These are phyloP conservation scores for Peronosclerospora sorghi DNA, from an alignment of 352 stramenopile species.

Conservation along the genomic window DNA sequence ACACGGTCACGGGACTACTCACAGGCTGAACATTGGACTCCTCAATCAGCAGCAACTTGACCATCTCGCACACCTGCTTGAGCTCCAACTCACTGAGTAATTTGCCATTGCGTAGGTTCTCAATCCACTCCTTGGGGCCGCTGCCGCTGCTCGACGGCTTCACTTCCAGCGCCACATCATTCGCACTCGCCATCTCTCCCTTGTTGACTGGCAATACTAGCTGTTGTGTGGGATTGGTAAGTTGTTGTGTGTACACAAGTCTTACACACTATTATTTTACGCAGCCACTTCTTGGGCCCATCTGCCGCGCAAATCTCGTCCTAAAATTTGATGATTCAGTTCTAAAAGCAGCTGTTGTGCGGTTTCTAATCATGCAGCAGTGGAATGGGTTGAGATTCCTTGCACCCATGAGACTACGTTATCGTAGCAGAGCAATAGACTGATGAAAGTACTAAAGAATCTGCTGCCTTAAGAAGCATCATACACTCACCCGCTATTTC, in stretches of 20 bases:
- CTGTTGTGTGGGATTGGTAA: constrained; percentile 2
- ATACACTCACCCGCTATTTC: constrained; percentile 44
- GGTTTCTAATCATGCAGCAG: no score
- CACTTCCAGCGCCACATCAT: constrained; percentile 46
- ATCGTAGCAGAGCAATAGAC: no score
- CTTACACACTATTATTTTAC: neutral
- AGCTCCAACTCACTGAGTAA: constrained; percentile 81
- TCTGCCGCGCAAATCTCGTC: no score
- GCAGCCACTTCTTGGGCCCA: no score
- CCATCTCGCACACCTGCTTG: constrained; percentile 84
- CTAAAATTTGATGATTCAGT: no score
- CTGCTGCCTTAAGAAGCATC: no score
- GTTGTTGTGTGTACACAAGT: constrained; percentile 7
- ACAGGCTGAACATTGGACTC: constrained; percentile 88
- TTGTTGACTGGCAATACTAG: constrained; percentile 10
- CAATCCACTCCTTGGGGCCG: constrained; percentile 80
- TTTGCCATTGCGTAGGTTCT: constrained; percentile 63
- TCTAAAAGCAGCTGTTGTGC: no score
- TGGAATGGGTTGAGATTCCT: no score
- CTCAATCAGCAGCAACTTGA: constrained; percentile 87
- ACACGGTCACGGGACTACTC: constrained; percentile 83
- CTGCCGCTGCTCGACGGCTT: constrained; percentile 40
- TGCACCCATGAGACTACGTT: no score
- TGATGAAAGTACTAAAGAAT: no score
- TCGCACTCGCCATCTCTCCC: constrained; percentile 41